Evolutionary conservation across 208 protist species (phyloP).

Genomic region (Crithidia fasciculata): DNA sequence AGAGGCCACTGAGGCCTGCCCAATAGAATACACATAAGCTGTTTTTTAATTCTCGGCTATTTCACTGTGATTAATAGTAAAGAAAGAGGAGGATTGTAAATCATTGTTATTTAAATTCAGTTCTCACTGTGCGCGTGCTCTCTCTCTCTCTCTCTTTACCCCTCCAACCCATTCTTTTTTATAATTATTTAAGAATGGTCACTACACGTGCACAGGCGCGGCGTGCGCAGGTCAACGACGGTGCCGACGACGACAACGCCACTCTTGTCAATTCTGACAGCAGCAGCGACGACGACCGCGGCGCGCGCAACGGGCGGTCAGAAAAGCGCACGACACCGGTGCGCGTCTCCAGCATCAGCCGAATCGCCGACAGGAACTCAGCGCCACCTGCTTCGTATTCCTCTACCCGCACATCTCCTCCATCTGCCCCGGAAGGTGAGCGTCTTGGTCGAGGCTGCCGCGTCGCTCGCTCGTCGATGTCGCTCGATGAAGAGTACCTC

Average conservation of each 20-base stretch:
- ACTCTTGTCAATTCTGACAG: constrained; percentile 10
- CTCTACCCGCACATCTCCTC: too few species aligned
- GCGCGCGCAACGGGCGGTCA: not conserved
- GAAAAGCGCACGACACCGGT: not conserved
- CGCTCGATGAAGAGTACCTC: constrained; percentile 63
- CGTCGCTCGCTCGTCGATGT: constrained; percentile 32
- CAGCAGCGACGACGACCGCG: constrained; percentile 16
- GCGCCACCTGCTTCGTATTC: too few species aligned
- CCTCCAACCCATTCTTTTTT: not conserved
- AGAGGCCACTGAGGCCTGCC: too few species aligned
- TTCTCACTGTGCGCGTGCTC: not conserved
- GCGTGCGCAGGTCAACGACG: constrained; percentile 15
- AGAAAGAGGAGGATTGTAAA: constrained; percentile 8
- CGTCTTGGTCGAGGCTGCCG: constrained; percentile 73
- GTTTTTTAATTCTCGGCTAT: too few species aligned
- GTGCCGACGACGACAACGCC: not conserved
- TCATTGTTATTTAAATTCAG: not conserved
- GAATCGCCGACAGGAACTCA: not conserved
- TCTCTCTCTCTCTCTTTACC: too few species aligned
- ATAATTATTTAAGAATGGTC: constrained; percentile 20
- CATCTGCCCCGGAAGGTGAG: constrained; percentile 17
- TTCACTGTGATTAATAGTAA: not conserved
- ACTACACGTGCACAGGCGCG: constrained; percentile 24
- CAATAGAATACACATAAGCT: too few species aligned
- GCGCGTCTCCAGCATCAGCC: not conserved